Conservation (phyloP, 2,329 filamentous ascomycete species). For the Emmonsiellopsis sp. region DNA sequence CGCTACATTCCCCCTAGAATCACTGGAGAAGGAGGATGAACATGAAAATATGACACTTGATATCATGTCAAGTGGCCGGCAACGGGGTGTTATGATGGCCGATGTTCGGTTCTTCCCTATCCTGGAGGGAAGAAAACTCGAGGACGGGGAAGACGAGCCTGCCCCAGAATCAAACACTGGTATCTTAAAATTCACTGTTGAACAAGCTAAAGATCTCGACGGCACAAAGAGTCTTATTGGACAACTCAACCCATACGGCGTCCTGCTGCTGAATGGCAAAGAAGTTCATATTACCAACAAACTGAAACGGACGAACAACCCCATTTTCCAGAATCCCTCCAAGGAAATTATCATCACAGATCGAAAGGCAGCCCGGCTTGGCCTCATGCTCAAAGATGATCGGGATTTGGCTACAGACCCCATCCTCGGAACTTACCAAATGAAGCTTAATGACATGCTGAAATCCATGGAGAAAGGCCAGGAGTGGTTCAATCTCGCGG, state of each 20-base stretch:
- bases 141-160: conserved; percentile 69
- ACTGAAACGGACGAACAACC: conserved; percentile 94
- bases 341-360: conserved; percentile 96
- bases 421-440: conserved; percentile 83
- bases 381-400: conserved; percentile 90
- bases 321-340: conserved; percentile 85
- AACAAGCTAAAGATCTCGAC: conserved; percentile 94
- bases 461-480: conserved; percentile 85
- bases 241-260: conserved; percentile 81
- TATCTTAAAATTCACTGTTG: conserved; percentile 85
- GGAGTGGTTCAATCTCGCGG: conserved; percentile 88
- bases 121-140: conserved; percentile 55
- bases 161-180: conserved; percentile 86
- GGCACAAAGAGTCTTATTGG: conserved; percentile 86
- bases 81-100: conserved; percentile 67
- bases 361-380: conserved; percentile 79
- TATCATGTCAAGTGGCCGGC: conserved; percentile 73
- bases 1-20: conserved; percentile 76
- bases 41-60: conserved; percentile 81
- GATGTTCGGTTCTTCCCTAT: conserved; percentile 96
- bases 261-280: conserved; percentile 82
- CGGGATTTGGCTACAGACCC: conserved; percentile 76
- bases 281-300: conserved; percentile 83
- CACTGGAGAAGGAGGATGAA: conserved; percentile 65
- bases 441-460: conserved; percentile 88